Evolutionary conservation across 768 basidiomycete genomes (phyloP).

Genomic region (Tulasnella calospora): DNA sequence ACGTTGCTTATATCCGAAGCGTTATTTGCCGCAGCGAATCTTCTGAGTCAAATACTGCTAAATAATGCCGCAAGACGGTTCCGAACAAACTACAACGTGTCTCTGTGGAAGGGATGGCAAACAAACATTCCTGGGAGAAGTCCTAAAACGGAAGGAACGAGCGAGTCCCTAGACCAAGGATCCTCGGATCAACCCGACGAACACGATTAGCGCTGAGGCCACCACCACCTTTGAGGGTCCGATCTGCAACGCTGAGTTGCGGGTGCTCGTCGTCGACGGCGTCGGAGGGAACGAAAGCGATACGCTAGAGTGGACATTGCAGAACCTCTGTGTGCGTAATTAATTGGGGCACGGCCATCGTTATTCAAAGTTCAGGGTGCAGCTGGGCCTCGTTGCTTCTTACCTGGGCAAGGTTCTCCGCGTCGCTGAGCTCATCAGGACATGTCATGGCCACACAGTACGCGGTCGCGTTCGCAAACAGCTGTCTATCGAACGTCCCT

Average conservation of each 20-base stretch:
- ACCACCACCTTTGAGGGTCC: neutral
- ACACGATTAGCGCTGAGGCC: neutral
- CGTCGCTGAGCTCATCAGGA: slow-evolving; percentile 1
- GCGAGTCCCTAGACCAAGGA: neutral
- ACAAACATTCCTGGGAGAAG: neutral
- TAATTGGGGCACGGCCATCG: neutral
- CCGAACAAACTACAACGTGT: neutral
- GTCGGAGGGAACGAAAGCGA: slow-evolving; percentile 16
- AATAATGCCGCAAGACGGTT: neutral
- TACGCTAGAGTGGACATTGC: neutral
- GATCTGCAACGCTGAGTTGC: neutral
- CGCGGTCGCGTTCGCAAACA: slow-evolving; percentile 13
- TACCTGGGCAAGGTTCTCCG: slow-evolving; percentile 15
- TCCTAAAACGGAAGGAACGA: neutral
- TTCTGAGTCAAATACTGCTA: neutral
- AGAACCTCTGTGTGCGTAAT: neutral
- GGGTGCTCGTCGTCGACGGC: slow-evolving; percentile 3
- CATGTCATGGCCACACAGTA: slow-evolving; percentile 14
- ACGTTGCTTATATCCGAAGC: neutral
- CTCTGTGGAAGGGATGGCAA: neutral
- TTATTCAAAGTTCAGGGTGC: slow-evolving; percentile 11
- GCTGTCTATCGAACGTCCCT: slow-evolving; percentile 2
- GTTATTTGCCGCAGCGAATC: neutral
- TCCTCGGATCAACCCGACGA: slow-evolving; percentile 7
- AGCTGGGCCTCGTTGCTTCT: neutral